phyloP scores from a whole-genome alignment of 208 protist species.

The Acanthamoeba lenticulata region DNA sequence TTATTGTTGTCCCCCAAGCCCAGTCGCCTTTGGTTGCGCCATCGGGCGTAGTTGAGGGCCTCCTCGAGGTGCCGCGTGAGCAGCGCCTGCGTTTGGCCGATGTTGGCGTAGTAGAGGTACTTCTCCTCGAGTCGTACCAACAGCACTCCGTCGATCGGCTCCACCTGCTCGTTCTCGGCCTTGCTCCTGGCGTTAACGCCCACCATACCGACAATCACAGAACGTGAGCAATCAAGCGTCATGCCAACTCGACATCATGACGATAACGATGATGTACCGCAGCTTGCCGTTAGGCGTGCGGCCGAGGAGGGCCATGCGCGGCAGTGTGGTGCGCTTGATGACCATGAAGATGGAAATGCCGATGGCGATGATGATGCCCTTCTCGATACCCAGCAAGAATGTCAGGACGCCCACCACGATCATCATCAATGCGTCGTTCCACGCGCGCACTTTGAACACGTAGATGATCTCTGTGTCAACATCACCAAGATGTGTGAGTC shows the following conservation, averaged over 20 bases:
- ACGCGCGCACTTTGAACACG: slow-evolving; percentile 33
- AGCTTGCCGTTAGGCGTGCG: background rate
- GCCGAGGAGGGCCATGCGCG: slow-evolving; percentile 66
- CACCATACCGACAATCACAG: too few species aligned
- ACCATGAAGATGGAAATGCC: slow-evolving; percentile 70
- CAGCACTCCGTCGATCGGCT: background rate
- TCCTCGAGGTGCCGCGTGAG: background rate
- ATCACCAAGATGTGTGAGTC: background rate
- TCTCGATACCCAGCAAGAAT: slow-evolving; percentile 67
- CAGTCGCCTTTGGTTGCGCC: too few species aligned
- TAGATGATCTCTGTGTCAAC: background rate
- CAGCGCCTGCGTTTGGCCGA: background rate
- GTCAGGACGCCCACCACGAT: slow-evolving; percentile 65
- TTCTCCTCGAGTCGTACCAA: slow-evolving; percentile 2
- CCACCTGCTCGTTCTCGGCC: background rate
- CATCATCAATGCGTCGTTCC: slow-evolving; percentile 62
- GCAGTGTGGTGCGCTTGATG: slow-evolving; percentile 72
- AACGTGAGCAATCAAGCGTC: too few species aligned
- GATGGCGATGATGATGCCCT: slow-evolving; percentile 76
- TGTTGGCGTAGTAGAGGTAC: slow-evolving; percentile 44
- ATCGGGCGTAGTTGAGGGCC: background rate
- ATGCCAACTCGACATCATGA: too few species aligned
- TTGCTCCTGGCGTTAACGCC: too few species aligned
- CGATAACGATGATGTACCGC: background rate
- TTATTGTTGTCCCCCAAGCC: too few species aligned